phyloP scores from a whole-genome alignment of 805 yeast species.

The Kluyveromyces lactis region DNA sequence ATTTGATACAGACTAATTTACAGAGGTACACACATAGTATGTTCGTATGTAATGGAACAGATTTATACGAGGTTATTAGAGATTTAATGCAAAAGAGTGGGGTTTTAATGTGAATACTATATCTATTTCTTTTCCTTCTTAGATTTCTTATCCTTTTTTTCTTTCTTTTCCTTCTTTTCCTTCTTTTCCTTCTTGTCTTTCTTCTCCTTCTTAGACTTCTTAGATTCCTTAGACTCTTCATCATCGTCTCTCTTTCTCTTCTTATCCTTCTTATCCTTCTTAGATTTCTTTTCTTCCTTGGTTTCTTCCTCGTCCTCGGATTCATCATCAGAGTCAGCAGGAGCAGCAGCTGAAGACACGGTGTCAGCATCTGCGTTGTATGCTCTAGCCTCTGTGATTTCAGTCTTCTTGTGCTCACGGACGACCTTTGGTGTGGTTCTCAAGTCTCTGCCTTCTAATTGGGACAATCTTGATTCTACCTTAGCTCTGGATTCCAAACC shows the following conservation, averaged over 20 bases:
- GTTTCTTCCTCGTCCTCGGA: conserved; percentile 34
- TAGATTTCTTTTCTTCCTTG: conserved; percentile 30
- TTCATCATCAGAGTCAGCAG: conserved; percentile 30
- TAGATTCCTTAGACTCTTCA: conserved; percentile 30
- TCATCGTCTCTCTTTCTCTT: conserved; percentile 25
- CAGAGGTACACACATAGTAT: conserved; percentile 2
- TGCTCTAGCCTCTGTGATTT: conserved; percentile 72
- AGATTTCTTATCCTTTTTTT: conserved; percentile 30
- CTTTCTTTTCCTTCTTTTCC: conserved; percentile 21
- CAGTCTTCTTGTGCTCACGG: conserved; percentile 80
- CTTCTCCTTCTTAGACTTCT: conserved; percentile 26
- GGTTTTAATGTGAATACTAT: neutral
- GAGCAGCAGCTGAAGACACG: conserved; percentile 33
- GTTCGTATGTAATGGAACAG: conserved; percentile 1
- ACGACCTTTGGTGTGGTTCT: conserved; percentile 80
- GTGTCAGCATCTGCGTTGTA: conserved; percentile 96
- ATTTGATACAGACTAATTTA: conserved; percentile 6
- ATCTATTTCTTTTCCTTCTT: conserved; percentile 26
- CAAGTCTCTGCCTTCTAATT: conserved; percentile 93
- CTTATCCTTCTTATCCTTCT: conserved; percentile 29
- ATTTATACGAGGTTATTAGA: conserved; percentile 1
- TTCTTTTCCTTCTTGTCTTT: conserved; percentile 29
- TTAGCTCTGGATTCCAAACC: conserved; percentile 88
- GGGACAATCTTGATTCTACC: conserved; percentile 90
- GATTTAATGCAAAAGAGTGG: conserved; percentile 1